Evolutionary conservation across 1,284 basidiomycete genomes (phyloP).

Genomic region (Ceratobasidium sp.): DNA sequence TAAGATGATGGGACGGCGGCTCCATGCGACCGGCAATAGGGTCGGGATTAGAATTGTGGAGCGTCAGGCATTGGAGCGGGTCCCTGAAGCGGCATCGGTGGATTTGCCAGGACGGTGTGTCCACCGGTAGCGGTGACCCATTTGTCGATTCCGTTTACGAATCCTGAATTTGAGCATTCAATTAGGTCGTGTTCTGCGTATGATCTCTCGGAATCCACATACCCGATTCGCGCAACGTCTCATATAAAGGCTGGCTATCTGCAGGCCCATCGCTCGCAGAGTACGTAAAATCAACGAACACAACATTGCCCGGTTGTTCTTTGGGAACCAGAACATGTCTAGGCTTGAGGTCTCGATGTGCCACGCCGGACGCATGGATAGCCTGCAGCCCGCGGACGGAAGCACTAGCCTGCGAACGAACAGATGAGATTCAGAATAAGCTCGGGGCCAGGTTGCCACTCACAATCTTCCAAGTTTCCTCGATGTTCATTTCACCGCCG

Average conservation of each 20-base stretch:
- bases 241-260: slow-evolving; percentile 40
- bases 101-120: slow-evolving; percentile 30
- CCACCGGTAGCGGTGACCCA: slow-evolving; percentile 40
- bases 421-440: slow-evolving; percentile 22
- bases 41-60: slow-evolving; percentile 25
- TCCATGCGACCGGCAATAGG: slow-evolving; percentile 8
- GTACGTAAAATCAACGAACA: slow-evolving; percentile 43
- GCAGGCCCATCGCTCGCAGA: slow-evolving; percentile 41
- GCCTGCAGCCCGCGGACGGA: slow-evolving; percentile 28
- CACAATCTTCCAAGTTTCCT: slow-evolving; percentile 41
- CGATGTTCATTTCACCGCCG: slow-evolving; percentile 38
- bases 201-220: slow-evolving; percentile 18
- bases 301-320: slow-evolving; percentile 39
- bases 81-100: slow-evolving; percentile 1
- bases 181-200: slow-evolving; percentile 13
- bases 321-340: slow-evolving; percentile 42
- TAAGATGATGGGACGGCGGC: not conserved
- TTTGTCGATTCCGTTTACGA: slow-evolving; percentile 43
- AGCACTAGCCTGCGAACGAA: slow-evolving; percentile 28
- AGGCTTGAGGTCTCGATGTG: slow-evolving; percentile 42
- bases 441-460: slow-evolving; percentile 8
- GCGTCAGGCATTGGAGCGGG: slow-evolving; percentile 32
- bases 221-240: slow-evolving; percentile 40
- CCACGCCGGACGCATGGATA: slow-evolving; percentile 38
- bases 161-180: slow-evolving; percentile 39